A percentile compares a stretch with the other conserved stretches of the same genome.
phyloP scores from a whole-genome alignment of 768 basidiomycete species.

The Coprinopsis cinerea region DNA sequence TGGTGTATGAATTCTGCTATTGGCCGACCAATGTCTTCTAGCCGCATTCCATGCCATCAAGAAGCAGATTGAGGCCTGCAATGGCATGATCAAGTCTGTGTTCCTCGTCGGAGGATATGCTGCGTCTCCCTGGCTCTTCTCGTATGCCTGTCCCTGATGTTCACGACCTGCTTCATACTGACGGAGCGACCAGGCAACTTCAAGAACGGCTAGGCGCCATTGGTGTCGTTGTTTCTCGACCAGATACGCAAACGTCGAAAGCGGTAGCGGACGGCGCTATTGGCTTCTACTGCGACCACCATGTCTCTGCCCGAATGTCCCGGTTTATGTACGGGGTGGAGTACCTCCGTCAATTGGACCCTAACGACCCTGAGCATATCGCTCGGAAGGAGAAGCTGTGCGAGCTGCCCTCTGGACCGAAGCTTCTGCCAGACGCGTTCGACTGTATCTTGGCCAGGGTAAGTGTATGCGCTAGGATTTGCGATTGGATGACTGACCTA shows the following conservation, averaged over 20 bases:
- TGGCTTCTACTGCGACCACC: conserved; percentile 81
- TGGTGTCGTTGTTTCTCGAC: conserved; percentile 60
- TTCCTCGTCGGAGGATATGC: conserved; percentile 83
- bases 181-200: conserved; percentile 38
- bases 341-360: conserved; percentile 63
- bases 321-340: conserved; percentile 83
- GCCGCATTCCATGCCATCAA: conserved; percentile 67
- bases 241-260: conserved; percentile 83
- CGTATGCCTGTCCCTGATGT: conserved; percentile 20
- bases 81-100: conserved; percentile 65
- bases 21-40: conserved; percentile 13
- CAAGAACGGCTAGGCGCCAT: conserved; percentile 58
- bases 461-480: conserved; percentile 21
- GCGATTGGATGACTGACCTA: no score
- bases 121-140: conserved; percentile 75
- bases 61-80: conserved; percentile 62
- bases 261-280: conserved; percentile 82
- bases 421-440: conserved; percentile 75
- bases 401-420: conserved; percentile 73
- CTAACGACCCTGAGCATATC: conserved; percentile 59
- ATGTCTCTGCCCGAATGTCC: conserved; percentile 76
- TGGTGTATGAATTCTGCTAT: background rate
- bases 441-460: conserved; percentile 74
- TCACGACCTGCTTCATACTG: background rate
- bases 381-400: conserved; percentile 59